Base-by-base conservation (phyloP, 2,329 filamentous ascomycete genomes). In the Fusarium sp. region DNA sequence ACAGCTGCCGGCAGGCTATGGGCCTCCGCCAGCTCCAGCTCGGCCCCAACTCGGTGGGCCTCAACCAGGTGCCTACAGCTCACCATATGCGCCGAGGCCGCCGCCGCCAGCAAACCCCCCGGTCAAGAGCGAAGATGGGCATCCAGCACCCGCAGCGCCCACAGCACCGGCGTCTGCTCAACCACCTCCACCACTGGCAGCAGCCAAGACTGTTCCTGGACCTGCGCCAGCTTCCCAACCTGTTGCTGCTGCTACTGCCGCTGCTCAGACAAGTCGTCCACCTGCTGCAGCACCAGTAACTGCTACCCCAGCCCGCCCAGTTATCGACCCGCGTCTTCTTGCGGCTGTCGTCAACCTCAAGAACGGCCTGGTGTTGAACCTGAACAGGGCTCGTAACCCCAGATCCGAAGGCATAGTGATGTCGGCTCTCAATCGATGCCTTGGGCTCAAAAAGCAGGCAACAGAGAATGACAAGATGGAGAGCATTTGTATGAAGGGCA, bases 381-480 rank as follows among this genome's bases (percentile, higher is more conserved):
- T 88, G 46, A 81, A 81, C 58, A 84, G 83, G 69, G 83, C 84
- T 1, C 81, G 82, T 16, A 81, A 82, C 14, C 82, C 83, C 29
- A 81, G 84, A 64, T 81, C 85, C 17, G 84, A 87, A 65, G 84
- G 83, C 27, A 84, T 88, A 27, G 85, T 87, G 67, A 87, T 88
- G 83, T 87, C 86, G 8, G 87, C 87, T 14, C 80, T 89, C 69
- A 88, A 88, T 70, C 86, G 86, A 29, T 86, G 84, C 51, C 79
- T 88, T 11, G 86, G 86, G 0, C 82, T 89, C 55, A 84, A 87
- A 69, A 82, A 81, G 27, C 81, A 82, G 46, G 81, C 83, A 8
- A 84, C 84, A 0, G 84, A 84, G 46, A 84, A 85, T 62, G 83
- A 86, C 40, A 81, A 82, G 66, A 83, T 88, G 77, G 87, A 88